phyloP scores from a whole-genome alignment of 2,329 filamentous ascomycete genomes.

The Cadophora malorum region DNA sequence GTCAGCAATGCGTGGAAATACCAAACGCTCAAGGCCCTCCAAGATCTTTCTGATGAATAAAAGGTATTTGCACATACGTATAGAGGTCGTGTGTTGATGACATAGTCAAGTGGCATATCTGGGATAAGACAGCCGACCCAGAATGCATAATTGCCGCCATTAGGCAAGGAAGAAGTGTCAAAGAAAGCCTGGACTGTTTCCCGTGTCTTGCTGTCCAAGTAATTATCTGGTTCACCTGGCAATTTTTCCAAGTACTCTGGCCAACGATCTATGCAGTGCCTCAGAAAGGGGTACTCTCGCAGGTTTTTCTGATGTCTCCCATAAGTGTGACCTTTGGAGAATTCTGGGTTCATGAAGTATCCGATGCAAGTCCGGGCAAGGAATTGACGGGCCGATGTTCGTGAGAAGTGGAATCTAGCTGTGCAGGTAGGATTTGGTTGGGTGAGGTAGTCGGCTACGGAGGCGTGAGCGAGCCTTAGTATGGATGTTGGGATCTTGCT shows the following conservation, averaged over 20 bases:
- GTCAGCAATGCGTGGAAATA: not conserved
- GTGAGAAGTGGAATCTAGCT: conserved; percentile 31
- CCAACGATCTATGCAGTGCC: conserved; percentile 26
- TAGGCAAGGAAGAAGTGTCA: conserved; percentile 26
- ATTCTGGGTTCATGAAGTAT: conserved; percentile 33
- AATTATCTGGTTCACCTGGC: conserved; percentile 12
- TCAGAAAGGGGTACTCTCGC: conserved; percentile 27
- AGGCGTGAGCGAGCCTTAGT: conserved; percentile 36
- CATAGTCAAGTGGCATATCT: conserved; percentile 13
- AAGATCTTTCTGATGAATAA: not conserved
- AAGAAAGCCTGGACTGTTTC: conserved; percentile 33
- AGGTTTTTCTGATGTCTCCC: not conserved
- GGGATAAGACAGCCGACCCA: conserved; percentile 36
- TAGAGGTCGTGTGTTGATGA: conserved; percentile 32
- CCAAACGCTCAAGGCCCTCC: not conserved
- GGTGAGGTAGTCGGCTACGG: conserved; percentile 36
- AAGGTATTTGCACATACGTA: conserved; percentile 18
- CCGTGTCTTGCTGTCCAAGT: conserved; percentile 26
- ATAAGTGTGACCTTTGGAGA: conserved; percentile 17
- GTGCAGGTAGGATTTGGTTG: conserved; percentile 20
- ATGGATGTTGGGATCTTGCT: conserved; percentile 7
- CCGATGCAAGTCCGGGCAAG: conserved; percentile 32
- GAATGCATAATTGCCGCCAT: conserved; percentile 34
- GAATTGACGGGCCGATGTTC: conserved; percentile 27
- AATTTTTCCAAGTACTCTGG: conserved; percentile 16